A percentile compares a stretch with the other conserved stretches of the same genome.
These are phyloP conservation scores for Nigrospora sphaerica DNA, from an alignment of 2,329 filamentous ascomycete species.

Conservation along the genomic window DNA sequence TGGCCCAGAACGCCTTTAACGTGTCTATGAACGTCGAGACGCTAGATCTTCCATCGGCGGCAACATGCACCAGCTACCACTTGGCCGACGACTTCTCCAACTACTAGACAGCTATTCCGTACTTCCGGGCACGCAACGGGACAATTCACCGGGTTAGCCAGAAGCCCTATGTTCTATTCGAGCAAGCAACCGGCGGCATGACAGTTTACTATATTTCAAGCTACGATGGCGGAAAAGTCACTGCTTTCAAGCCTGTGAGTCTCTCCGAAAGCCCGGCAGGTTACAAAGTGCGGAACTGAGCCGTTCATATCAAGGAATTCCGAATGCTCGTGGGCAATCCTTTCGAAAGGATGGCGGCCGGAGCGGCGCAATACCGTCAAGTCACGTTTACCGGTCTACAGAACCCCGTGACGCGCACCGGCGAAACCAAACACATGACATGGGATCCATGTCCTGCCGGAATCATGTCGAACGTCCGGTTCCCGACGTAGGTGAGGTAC, in stretches of 20 bases:
- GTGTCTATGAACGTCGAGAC: constrained; percentile 10
- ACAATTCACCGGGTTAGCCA: constrained; percentile 23
- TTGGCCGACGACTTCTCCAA: constrained; percentile 34
- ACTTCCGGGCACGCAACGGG: constrained; percentile 29
- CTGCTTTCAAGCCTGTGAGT: constrained; percentile 21
- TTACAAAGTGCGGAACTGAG: not conserved
- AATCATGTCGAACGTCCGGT: constrained; percentile 34
- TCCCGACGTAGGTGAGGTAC: constrained; percentile 28
- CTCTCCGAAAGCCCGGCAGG: constrained; percentile 22
- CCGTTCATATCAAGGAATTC: constrained; percentile 14
- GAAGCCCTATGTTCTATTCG: constrained; percentile 22
- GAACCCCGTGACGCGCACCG: constrained; percentile 15
- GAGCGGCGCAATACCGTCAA: constrained; percentile 12
- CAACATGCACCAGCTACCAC: constrained; percentile 34
- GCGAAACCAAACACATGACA: constrained; percentile 31
- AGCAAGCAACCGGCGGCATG: constrained; percentile 22
- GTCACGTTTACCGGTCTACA: not conserved
- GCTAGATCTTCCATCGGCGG: constrained; percentile 15
- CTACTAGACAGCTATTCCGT: constrained; percentile 33
- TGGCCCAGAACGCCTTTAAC: constrained; percentile 21
- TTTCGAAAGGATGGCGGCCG: constrained; percentile 14
- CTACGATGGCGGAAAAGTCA: constrained; percentile 18
- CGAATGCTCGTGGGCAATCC: constrained; percentile 22
- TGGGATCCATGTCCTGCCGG: constrained; percentile 23
- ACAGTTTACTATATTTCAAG: constrained; percentile 24